Base-by-base conservation (phyloP, 1,284 basidiomycete genomes). In the Leccinum griseonigrum region DNA sequence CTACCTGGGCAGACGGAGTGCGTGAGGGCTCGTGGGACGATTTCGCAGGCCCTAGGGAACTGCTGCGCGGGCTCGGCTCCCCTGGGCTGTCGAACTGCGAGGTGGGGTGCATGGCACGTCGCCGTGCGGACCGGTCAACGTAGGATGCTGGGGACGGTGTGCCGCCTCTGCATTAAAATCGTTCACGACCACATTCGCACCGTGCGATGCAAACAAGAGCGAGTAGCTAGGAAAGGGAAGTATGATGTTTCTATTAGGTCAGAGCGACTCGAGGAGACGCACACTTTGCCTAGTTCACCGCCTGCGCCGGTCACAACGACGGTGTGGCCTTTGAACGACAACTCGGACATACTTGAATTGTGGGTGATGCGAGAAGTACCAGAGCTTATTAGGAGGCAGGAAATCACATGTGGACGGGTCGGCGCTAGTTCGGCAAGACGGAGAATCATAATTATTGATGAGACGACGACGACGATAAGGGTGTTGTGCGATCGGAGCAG, bases 301-400 rank as follows among this genome's bases (percentile, higher is more conserved):
- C 97, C 97, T 59, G 95, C 96, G 61, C 97, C 97, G 55, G 97
- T 99, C 66, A 99, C 81, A 68, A 99, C 85, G 67, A 96, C 93
- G 43, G 94, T 95, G 64, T 97, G 93, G 67, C 90, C 91, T 78
- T 94, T 91, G 85, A 97, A 98, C 6, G 88, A 90, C 28, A 92
- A 75, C 55, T n/a, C 31, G 51, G 77, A 67, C 68, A 71, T 75
- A 9, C 11, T 11, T 16, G 34, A 32, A 16, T n/a, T 31, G 10
- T 53, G 51, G 26, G 16, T 26, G 16, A 16, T 46, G 26, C 40
- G 50, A 40, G 32, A 48, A 8, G 3, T n/a, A 22, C 22, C 22
- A 22, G 22, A 22, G 13, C 43, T 56, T 60, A 58, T 55, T 31
- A 59, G 51, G 55, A 60, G 56, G 11, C 0, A 1, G 2, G 18